Base-by-base conservation (phyloP, 306 rosid genomes). In the Malus asiatica region DNA sequence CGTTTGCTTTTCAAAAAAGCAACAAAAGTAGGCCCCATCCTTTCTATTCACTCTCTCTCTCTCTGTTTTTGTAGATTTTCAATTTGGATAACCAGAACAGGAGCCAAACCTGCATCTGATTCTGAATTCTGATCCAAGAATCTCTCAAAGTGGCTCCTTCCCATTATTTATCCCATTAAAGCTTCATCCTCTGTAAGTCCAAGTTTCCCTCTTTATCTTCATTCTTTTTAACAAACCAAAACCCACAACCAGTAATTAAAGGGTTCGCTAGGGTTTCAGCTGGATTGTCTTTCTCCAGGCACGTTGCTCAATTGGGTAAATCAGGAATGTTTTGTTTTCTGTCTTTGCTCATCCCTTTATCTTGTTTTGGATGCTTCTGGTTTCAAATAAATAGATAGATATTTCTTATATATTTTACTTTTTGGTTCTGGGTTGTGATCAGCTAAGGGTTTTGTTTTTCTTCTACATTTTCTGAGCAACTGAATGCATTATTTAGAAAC, bases 181-280 rank as follows among this genome's bases (percentile, higher is more conserved):
- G 77, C 76, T 81, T 73, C 75, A 64, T 91, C 81, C 80, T 88
- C 88, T 80, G 96, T 92, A 80, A 87, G 97, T 90, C 77, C 79
- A 71, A 78, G 61, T 67, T 78, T 66, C 51, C 75, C 58, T 76
- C 77, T 81, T 82, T 85, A 73, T 70, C 78, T 64, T 25, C 73
- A 32, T 76, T 75, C 68, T 64, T n/a, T 64, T 27, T 14, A 62
- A 62, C 59, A 3, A 65, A 58, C 40, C 32, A 14, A 27, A 18
- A 35, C 40, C 32, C 58, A 40, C 42, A 15, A 18, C 46, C 48
- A 15, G 18, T 40, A 23, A 64, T 64, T 64, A 35, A 53, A 67
- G 51, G 51, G 51, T 45, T 45, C 10, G 74, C 73, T 87, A 88
- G 90, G 91, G 87, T 90, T 87, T 73, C n/a, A 20, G 68, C 80